These are phyloP conservation scores for Tagetes erecta DNA, from an alignment of 129 eudicot genomes.

Conservation along the genomic window DNA sequence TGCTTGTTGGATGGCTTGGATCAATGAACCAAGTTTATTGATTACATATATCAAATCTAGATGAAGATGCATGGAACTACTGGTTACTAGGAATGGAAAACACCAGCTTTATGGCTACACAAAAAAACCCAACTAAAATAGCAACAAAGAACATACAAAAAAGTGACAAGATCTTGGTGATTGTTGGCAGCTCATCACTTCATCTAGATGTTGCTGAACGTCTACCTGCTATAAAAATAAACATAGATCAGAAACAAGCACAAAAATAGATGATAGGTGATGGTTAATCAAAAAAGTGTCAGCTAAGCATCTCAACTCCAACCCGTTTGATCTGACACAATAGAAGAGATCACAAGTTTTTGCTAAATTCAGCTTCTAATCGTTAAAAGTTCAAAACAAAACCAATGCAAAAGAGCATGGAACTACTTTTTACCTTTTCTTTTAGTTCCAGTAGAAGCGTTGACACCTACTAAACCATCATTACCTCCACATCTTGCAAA, in stretches of 20 bases:
- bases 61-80: conserved; percentile 1
- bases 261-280: neutral
- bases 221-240: conserved; percentile 21
- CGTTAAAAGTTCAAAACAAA: conserved; percentile 8
- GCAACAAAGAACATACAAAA: conserved; percentile 22
- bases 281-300: neutral
- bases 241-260: neutral
- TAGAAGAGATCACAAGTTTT: neutral
- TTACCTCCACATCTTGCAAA: conserved; percentile 51
- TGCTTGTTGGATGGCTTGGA: neutral
- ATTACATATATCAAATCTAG: neutral
- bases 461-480: conserved; percentile 32
- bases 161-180: conserved; percentile 9
- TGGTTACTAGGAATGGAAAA: conserved; percentile 7
- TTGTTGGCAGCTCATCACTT: neutral
- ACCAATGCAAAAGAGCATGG: neutral
- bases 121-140: conserved; percentile 14
- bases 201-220: conserved; percentile 37
- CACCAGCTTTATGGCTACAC: conserved; percentile 17
- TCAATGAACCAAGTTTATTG: neutral
- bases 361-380: conserved; percentile 2
- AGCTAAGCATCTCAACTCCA: neutral
- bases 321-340: neutral
- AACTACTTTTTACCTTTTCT: conserved; percentile 49
- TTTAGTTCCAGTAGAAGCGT: conserved; percentile 46